Base-by-base conservation (phyloP, 2,329 filamentous ascomycete genomes). In the Stromatinia cepivora region DNA sequence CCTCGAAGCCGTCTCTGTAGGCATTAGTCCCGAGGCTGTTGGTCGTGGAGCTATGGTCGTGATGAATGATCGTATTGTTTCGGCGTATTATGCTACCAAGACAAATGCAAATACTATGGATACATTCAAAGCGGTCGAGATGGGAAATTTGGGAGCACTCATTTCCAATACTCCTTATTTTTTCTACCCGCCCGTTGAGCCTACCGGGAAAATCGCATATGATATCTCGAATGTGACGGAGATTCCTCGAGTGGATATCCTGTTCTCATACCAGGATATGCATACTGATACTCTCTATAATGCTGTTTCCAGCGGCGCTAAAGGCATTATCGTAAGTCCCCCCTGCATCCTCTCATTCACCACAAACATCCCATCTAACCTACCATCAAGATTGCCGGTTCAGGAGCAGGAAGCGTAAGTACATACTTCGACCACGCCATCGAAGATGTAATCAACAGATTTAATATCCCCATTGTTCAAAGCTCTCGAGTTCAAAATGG, bases 61-160 rank as follows among this genome's bases (percentile, higher is more conserved):
- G 2, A 78, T 90, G 69, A 89, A 89, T 75, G 87, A 89, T 77
- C 84, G 86, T 69, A 88, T 89, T 73, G 83, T 82, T 6, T 82
- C 80, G 28, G 84, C 86, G 25, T 88, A 84, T 74, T 89, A 85
- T 78, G 85, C 81, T 5, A 85, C 85, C 66, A 90, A 90, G 79
- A 86, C 84, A 45, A 86, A 89, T 73, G 86, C 87, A 63, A 89
- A 90, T 78, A 82, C 84, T 2, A 80, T 89, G 62, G 87, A 90
- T 74, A 87, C 87, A 10, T 90, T 90, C 82, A 84, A 83, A 75
- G 82, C 84, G 1, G 80, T 79, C 20, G 87, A 90, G 78, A 81
- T 82, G 72, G 86, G 87, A 2, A 83, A 83, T 70, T 80, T 90
- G 0, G 88, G 88, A 48, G 81, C 82, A 69, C 85, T 90, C 76